Evolutionary conservation across 2,329 filamentous ascomycete genomes (phyloP), one percentile per base, ranked within the genome.

Genomic region (Chaetomium sp.): DNA sequence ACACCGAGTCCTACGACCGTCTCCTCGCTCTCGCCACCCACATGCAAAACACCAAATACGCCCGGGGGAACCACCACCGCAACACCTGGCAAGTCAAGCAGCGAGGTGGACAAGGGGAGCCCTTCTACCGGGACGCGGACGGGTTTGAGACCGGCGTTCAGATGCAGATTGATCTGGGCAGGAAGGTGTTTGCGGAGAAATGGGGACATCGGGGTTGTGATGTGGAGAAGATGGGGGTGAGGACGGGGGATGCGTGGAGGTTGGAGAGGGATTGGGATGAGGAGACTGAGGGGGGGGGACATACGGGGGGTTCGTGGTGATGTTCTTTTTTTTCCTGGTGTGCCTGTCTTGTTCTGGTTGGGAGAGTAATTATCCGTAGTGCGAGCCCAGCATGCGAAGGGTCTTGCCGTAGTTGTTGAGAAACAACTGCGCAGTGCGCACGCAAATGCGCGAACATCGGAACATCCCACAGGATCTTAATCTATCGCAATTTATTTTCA

Each of bases 131-230:
- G 9, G 62, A 64, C 36, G 27, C 60, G n/a, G 62, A 61, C 5
- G 62, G 61, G 52, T 64, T 64, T 47, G 61, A 62, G 56, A 44
- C 6, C 11, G 61, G 61, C 5, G 33, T 61, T 35, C 19, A 43
- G 46, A 62, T 61, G 56, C 50, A 55, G 57, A 60, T 61, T 48
- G 62, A 64, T 34, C 8, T 54, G 4, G 62, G 62, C 11, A 38
- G 61, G 55, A 34, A 4, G 1, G 61, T 64, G 12, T 75, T 71
- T 57, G 67, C 69, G 1, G 67, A 71, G 57, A 75, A 75, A 55
- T 74, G 72, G 72, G 72, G 72, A 9, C 71, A 74, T 59, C 65
- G 70, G 9, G 72, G 71, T 40, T 74, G 72, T 58, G 68, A 73
- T 53, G 59, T 73, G 33, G 59, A 49, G 32, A 47, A 27, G 48